These are phyloP conservation scores for Termitomyces sp. DNA, from an alignment of 768 basidiomycete species.

Conservation along the genomic window DNA sequence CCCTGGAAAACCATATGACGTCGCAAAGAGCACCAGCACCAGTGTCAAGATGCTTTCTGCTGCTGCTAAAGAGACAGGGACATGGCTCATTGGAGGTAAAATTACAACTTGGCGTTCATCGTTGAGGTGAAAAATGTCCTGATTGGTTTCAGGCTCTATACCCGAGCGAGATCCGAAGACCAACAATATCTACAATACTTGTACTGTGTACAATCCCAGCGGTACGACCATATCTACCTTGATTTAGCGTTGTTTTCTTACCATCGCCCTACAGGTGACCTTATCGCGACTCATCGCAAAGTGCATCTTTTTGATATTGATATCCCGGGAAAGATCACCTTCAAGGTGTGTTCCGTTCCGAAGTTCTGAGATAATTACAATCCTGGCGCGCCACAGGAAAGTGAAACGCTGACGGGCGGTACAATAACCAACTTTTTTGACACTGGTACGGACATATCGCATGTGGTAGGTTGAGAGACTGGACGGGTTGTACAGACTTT, in stretches of 20 bases:
- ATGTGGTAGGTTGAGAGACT: neutral
- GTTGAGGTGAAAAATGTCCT: neutral
- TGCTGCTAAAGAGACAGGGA: conserved; percentile 70
- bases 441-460: conserved; percentile 53
- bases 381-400: conserved; percentile 56
- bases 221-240: conserved; percentile 36
- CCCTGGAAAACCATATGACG: conserved; percentile 58
- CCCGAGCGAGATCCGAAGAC: conserved; percentile 72
- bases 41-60: conserved; percentile 80
- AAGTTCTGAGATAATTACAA: conserved; percentile 6
- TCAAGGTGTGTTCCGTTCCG: conserved; percentile 54
- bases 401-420: conserved; percentile 83
- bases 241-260: neutral
- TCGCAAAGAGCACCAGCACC: conserved; percentile 57
- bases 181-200: conserved; percentile 87
- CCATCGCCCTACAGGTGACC: conserved; percentile 57
- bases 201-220: conserved; percentile 84
- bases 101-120: neutral
- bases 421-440: conserved; percentile 76
- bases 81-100: conserved; percentile 93
- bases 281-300: conserved; percentile 89
- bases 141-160: conserved; percentile 70
- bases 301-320: conserved; percentile 98
- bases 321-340: conserved; percentile 87
- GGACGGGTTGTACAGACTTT: conserved; percentile 59